phyloP scores from a whole-genome alignment of 108 stramenopile genomes.

The Nitzschia inconspicua region DNA sequence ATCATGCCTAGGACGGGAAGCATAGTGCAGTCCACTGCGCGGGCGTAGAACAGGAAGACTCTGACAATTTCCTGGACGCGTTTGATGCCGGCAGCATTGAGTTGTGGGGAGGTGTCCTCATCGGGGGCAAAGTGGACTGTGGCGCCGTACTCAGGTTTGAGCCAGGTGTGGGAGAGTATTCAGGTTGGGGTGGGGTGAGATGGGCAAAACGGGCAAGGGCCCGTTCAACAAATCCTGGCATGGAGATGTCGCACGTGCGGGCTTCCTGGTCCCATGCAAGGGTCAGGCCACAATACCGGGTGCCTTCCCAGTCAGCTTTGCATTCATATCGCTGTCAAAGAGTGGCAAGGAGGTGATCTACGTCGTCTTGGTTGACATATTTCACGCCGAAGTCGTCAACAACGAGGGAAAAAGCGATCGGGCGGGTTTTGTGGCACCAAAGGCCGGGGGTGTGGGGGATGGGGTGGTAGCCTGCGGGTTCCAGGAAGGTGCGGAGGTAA shows the following conservation, averaged over 20 bases:
- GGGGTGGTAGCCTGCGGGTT: too few species aligned
- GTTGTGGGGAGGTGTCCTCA: conserved; percentile 17
- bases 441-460: conserved; percentile 31
- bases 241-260: too few species aligned
- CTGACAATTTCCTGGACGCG: conserved; percentile 39
- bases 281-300: too few species aligned
- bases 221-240: conserved; percentile 39
- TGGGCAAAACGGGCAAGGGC: conserved; percentile 34
- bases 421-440: conserved; percentile 45
- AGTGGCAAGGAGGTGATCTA: conserved; percentile 33
- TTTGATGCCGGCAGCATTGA: conserved; percentile 12
- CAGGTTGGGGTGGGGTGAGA: conserved; percentile 19
- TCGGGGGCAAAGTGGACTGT: conserved; percentile 26
- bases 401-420: too few species aligned
- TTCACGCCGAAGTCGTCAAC: too few species aligned
- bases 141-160: conserved; percentile 34
- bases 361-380: conserved; percentile 27
- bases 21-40: conserved; percentile 38
- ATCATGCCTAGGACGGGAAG: conserved; percentile 19
- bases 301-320: conserved; percentile 1
- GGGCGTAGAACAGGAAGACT: conserved; percentile 27
- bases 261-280: too few species aligned
- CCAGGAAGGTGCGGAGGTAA: too few species aligned
- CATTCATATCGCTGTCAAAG: conserved; percentile 19
- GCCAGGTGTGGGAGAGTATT: conserved; percentile 38